phyloP scores from a whole-genome alignment of 768 basidiomycete species.

The Macrolepiota albuminosa region DNA sequence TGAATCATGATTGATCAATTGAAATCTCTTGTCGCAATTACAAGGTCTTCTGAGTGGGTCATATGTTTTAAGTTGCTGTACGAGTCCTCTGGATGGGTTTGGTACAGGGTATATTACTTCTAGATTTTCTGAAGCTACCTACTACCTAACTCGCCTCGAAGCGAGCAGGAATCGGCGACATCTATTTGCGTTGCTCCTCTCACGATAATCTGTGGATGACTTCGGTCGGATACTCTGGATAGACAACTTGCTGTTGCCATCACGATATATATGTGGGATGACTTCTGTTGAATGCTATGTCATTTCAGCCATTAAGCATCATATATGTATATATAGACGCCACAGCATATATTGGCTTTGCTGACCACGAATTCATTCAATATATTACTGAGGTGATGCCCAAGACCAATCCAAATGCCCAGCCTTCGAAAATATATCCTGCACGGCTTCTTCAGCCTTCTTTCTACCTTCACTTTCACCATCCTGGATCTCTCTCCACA shows the following conservation, averaged over 20 bases:
- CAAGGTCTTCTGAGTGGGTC: slow-evolving; percentile 49
- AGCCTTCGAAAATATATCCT: slow-evolving; percentile 40
- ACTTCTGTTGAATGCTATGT: neutral
- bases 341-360: neutral
- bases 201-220: no score
- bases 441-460: slow-evolving; percentile 40
- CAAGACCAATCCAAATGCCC: slow-evolving; percentile 68
- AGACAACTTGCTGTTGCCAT: no score
- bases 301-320: neutral
- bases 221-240: no score
- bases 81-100: slow-evolving; percentile 65
- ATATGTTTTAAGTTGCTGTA: neutral
- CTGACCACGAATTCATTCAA: neutral
- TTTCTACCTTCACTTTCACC: slow-evolving; percentile 30
- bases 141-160: no score
- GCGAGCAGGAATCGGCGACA: no score
- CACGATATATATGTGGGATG: neutral
- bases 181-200: neutral
- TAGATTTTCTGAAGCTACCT: slow-evolving; percentile 19
- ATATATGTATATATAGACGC: neutral
- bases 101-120: slow-evolving; percentile 84
- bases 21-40: neutral
- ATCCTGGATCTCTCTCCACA: slow-evolving; percentile 59
- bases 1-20: slow-evolving; percentile 62
- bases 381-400: slow-evolving; percentile 44